Base-by-base conservation (phyloP, 2,329 filamentous ascomycete genomes). In the Diaporthe vexans region DNA sequence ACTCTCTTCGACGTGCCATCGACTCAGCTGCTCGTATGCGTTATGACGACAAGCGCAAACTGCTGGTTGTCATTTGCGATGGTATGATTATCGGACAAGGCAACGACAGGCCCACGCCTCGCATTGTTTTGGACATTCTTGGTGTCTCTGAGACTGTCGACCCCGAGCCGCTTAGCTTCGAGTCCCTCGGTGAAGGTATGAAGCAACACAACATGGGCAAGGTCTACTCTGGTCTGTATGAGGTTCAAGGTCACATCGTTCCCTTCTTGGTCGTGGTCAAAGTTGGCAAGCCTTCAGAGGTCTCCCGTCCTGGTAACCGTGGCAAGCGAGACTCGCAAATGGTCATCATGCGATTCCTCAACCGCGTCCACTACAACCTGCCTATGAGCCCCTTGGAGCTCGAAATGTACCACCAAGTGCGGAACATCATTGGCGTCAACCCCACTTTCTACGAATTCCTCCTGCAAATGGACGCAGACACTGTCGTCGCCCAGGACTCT, bases 171-270 rank as follows among this genome's bases (percentile, higher is more conserved):
- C 88, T 99, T 74, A 98, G 95, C 88, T 99, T 99, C 79, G 96
- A 99, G 82, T 96, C 95, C 81, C 90, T 99, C 48, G 97, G 97
- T 74, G 96, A 98, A 84, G 97, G 97, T 82, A 91, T 94, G 85
- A 98, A 97, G 86, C 97, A 98, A 84, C 97, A 98, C 88, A 99
- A 99, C 84, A 98, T 98, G 96, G 97, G 94, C 84, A 99, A 99
- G 85, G 92, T 98, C 77, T 99, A 99, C 85, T 98, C 97, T 26
- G 97, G 97, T 81, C 88, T 99, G 7, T 99, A 99, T 83, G 97
- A 99, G 85, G 95, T 98, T 9, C 94, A 98, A 81, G 97, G 97
- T 77, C 96, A 99, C 82, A 98, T 99, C 78, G 97, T 99, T 59
- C 97, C 97, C 29, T 99, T 98, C 90, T 83, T 99, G 82, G 97